These are phyloP conservation scores for Diplodia scrobiculata DNA, from an alignment of 2,329 filamentous ascomycete species.

Conservation along the genomic window DNA sequence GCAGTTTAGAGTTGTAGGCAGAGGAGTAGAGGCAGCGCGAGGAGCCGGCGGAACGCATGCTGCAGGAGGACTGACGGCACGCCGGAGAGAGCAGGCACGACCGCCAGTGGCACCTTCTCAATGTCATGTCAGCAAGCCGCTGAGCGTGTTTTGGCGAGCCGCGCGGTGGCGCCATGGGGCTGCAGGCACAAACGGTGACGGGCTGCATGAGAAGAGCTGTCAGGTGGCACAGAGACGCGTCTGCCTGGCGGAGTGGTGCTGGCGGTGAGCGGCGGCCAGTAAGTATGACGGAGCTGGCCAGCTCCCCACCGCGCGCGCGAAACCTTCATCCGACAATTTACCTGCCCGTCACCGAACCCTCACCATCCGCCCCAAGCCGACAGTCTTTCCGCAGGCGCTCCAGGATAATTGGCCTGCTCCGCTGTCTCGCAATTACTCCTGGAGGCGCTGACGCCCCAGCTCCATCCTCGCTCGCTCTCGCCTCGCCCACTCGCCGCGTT, in stretches of 20 bases:
- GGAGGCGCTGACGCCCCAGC: slow-evolving; percentile 42
- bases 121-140: too few species aligned
- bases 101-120: background rate
- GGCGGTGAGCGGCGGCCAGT: slow-evolving; percentile 8
- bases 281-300: slow-evolving; percentile 20
- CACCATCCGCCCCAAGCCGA: slow-evolving; percentile 16
- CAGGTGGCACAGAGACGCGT: background rate
- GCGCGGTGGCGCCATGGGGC: background rate
- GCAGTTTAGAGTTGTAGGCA: background rate
- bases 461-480: slow-evolving; percentile 25
- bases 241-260: background rate
- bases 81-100: background rate
- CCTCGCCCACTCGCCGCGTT: slow-evolving; percentile 12
- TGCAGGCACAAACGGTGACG: background rate
- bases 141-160: too few species aligned
- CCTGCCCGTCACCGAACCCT: slow-evolving; percentile 12
- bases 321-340: slow-evolving; percentile 28
- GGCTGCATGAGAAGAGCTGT: background rate
- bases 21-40: background rate
- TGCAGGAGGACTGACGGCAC: background rate
- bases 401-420: slow-evolving; percentile 46
- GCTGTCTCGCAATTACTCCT: slow-evolving; percentile 44
- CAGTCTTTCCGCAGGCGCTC: slow-evolving; percentile 40
- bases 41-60: background rate
- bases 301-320: slow-evolving; percentile 27